Evolutionary conservation across 768 basidiomycete species (phyloP), one percentile per base, ranked within the genome.

Genomic region (Kwoniella botswanensis): DNA sequence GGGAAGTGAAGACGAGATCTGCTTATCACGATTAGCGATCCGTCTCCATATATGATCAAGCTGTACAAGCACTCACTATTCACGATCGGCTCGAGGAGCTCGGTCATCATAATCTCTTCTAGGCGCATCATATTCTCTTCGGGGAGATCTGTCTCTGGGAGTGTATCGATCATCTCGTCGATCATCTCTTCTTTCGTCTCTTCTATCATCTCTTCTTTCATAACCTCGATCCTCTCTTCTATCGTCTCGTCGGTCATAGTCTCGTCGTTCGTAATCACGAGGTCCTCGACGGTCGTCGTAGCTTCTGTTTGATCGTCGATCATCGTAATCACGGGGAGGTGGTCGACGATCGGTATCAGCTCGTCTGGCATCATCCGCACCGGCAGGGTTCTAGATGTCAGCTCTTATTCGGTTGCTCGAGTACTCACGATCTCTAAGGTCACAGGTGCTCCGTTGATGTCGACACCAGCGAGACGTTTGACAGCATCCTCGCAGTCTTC

Each of bases 401-500:
- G 76, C 43, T 76, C 91, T 89, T n/a, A 85, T 29, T 88, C 89
- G 75, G 85, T 66, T 15, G 29, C 42, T n/a, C 29, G 59, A 52
- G 4, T 65, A 46, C 56, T 59, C 53, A 67, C 64, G 21, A 71
- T 55, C 65, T 79, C 77, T 22, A 79, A 73, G 57, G 68, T 74
- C 62, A 80, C 79, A 17, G 67, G 77, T 11, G 62, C 55, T 26
- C 76, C 77, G 60, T 79, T 92, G 56, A 97, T 89, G 75, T 97
- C 94, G 75, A 89, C 92, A 71, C 91, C 90, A 76, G 93, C 91
- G 46, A 98, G 86, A 43, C 91, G 90, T 81, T 89, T 91, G 76
- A 94, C 89, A n/a, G 96, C 96, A 73, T 92, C 90, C 52, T 98
- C 94, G 56, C 94, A 94, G 76, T 98, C 96, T 6, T 92, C 92